These are phyloP conservation scores for Mycena kentingensis DNA, from an alignment of 768 basidiomycete genomes.

Conservation along the genomic window DNA sequence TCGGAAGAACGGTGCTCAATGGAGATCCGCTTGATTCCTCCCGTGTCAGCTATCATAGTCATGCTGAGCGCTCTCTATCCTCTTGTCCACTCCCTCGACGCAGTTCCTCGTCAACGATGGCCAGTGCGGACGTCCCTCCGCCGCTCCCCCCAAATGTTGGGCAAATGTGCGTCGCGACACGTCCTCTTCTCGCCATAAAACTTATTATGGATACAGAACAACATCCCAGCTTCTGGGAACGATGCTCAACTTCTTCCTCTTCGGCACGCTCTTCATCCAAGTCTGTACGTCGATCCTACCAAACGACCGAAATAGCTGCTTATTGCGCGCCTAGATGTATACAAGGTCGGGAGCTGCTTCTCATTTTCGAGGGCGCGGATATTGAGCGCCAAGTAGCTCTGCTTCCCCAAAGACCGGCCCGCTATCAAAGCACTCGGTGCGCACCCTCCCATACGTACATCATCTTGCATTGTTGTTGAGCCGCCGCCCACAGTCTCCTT, in stretches of 20 bases:
- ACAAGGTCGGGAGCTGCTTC: neutral
- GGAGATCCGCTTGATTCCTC: no score
- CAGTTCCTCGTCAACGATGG: no score
- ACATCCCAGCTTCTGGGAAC: neutral
- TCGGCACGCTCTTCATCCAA: neutral
- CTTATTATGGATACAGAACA: neutral
- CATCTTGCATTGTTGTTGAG: neutral
- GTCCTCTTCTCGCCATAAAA: no score
- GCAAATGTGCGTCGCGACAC: no score
- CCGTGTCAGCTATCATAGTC: no score
- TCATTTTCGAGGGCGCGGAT: no score
- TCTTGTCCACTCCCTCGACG: no score
- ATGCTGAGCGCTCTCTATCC: no score
- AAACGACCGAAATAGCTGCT: no score
- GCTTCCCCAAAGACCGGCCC: conserved; percentile 1
- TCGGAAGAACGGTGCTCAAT: no score
- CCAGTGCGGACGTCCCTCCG: no score
- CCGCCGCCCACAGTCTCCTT: conserved; percentile 17
- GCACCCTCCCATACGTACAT: neutral
- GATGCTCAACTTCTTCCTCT: neutral
- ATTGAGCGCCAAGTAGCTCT: neutral
- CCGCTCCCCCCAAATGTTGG: no score
- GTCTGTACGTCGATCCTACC: neutral
- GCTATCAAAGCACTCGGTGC: conserved; percentile 11
- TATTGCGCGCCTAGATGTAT: neutral